Conservation (phyloP, 1,284 basidiomycete species). For the Tausonia pullulans region DNA sequence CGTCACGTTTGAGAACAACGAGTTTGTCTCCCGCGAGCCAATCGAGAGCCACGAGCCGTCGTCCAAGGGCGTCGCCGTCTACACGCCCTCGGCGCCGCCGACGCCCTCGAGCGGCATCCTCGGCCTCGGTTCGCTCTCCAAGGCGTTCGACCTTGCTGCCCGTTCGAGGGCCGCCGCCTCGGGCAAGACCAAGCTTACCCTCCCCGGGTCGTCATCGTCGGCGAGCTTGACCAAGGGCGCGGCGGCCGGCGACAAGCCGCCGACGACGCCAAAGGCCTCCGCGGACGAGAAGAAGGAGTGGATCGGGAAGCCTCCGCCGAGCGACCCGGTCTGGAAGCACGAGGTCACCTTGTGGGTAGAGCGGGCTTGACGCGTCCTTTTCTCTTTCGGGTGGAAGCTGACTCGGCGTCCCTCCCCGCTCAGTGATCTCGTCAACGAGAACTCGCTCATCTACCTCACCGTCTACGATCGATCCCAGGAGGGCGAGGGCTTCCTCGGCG, state of each 20-base stretch:
- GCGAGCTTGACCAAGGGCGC: slow-evolving; percentile 15
- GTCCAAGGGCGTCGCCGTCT: slow-evolving; percentile 63
- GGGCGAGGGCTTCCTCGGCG: slow-evolving; percentile 78
- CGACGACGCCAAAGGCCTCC: slow-evolving; percentile 30
- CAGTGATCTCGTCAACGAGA: slow-evolving; percentile 89
- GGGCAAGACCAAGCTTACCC: slow-evolving; percentile 19
- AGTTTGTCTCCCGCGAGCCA: slow-evolving; percentile 89
- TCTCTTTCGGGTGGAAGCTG: slow-evolving; percentile 16
- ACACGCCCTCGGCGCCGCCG: slow-evolving; percentile 47
- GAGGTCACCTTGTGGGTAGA: slow-evolving; percentile 83
- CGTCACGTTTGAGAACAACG: slow-evolving; percentile 97
- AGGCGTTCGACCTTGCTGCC: slow-evolving; percentile 43
- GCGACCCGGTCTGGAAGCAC: slow-evolving; percentile 97
- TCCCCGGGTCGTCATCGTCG: slow-evolving; percentile 28
- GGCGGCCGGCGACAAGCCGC: slow-evolving; percentile 26
- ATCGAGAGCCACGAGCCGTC: slow-evolving; percentile 65
- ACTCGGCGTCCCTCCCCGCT: slow-evolving; percentile 7
- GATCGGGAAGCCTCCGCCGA: slow-evolving; percentile 33
- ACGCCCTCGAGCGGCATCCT: slow-evolving; percentile 40
- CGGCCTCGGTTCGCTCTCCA: slow-evolving; percentile 48
- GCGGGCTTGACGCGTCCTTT: slow-evolving; percentile 16
- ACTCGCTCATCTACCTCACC: slow-evolving; percentile 75
- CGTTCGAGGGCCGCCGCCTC: slow-evolving; percentile 34
- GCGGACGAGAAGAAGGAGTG: slow-evolving; percentile 14
- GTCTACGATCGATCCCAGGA: slow-evolving; percentile 85